These are phyloP conservation scores for Linum tenue DNA, from an alignment of 345 rosid species.

Conservation along the genomic window DNA sequence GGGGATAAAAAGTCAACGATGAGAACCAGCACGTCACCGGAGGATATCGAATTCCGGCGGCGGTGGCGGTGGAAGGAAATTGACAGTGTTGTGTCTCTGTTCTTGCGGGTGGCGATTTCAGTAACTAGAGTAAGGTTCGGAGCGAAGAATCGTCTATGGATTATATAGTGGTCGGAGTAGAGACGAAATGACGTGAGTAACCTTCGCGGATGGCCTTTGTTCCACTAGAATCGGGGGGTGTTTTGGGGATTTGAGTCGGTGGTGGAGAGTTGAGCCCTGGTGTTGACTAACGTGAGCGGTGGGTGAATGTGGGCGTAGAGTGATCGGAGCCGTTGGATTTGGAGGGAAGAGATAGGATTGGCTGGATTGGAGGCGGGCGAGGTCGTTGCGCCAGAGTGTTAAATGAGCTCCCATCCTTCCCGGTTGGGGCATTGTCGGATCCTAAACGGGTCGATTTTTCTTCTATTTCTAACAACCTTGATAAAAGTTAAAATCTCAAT, in stretches of 20 bases:
- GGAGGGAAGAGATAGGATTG: too few relatives aligned
- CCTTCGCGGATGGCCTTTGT: not conserved
- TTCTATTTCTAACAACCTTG: not conserved
- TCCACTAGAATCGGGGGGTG: not conserved
- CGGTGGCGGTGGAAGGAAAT: too few relatives aligned
- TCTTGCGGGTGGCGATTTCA: not conserved
- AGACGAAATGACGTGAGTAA: constrained; percentile 11
- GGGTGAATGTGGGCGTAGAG: constrained; percentile 14
- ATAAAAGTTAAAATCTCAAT: too few relatives aligned
- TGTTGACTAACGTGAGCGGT: constrained; percentile 20
- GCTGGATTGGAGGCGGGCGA: too few relatives aligned
- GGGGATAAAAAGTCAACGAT: too few relatives aligned
- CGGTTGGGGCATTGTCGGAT: constrained; percentile 56
- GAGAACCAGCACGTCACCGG: too few relatives aligned
- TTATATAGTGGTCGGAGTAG: constrained; percentile 19
- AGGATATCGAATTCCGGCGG: too few relatives aligned
- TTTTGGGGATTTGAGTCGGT: constrained; percentile 5
- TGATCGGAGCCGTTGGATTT: constrained; percentile 37
- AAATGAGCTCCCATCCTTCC: constrained; percentile 27
- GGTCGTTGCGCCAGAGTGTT: constrained; percentile 30
- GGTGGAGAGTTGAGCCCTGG: constrained; percentile 10
- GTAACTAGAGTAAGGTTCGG: constrained; percentile 18
- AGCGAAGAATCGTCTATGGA: constrained; percentile 4
- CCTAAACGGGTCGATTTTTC: constrained; percentile 36
- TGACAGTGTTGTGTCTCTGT: not conserved